phyloP scores from a whole-genome alignment of 805 yeast species.

The Cyberlindnera maritima region DNA sequence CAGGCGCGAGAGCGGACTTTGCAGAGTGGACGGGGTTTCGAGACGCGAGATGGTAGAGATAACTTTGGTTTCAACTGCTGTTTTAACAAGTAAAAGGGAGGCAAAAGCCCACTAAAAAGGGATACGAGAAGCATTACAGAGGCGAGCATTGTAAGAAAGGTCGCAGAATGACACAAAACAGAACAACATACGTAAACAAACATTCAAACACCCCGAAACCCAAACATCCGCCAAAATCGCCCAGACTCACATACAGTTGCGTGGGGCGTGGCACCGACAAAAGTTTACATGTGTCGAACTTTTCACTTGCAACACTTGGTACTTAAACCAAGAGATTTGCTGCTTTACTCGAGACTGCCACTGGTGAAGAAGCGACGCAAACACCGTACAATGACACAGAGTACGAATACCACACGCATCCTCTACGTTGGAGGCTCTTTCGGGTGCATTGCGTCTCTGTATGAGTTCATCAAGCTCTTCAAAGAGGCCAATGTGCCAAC shows the following conservation, averaged over 20 bases:
- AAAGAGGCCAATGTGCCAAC: constrained; percentile 6
- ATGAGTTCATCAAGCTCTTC: constrained; percentile 20
- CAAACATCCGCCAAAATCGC: too few species aligned
- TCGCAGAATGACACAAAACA: too few species aligned
- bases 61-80: too few species aligned
- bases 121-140: too few species aligned
- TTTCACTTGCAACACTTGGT: background rate
- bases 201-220: too few species aligned
- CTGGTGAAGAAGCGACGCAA: too few species aligned
- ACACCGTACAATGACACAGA: background rate
- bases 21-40: background rate
- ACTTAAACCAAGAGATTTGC: too few species aligned
- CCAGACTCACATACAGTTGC: background rate
- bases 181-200: too few species aligned
- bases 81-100: too few species aligned
- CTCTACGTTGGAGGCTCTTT: constrained; percentile 35
- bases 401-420: background rate
- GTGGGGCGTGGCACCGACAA: background rate
- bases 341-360: too few species aligned
- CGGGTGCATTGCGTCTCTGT: constrained; percentile 35
- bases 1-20: background rate
- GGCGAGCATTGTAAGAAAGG: too few species aligned
- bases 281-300: background rate
- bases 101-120: too few species aligned
- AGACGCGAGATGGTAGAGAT: background rate